These are phyloP conservation scores for Marasmius fiardii DNA, from an alignment of 1,284 basidiomycete genomes.

Conservation along the genomic window DNA sequence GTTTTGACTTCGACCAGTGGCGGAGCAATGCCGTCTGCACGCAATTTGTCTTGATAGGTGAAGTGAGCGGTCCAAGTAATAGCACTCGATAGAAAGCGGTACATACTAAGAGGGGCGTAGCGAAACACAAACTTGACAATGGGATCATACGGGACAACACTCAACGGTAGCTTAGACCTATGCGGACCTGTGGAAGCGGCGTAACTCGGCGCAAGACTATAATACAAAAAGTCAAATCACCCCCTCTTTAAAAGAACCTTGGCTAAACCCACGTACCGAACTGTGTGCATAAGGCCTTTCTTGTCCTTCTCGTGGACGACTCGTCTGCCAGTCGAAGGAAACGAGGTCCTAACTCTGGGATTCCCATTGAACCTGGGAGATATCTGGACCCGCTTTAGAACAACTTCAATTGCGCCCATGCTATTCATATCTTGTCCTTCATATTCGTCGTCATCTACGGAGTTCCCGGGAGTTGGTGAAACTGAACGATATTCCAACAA, in stretches of 20 bases:
- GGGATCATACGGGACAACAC: background rate
- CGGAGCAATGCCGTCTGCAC: background rate
- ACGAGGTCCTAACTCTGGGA: background rate
- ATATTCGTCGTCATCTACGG: background rate
- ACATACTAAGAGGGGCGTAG: background rate
- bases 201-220: background rate
- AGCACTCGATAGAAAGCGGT: background rate
- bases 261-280: background rate
- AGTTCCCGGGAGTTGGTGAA: background rate
- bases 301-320: background rate
- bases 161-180: background rate
- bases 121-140: background rate
- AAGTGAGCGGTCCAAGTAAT: background rate
- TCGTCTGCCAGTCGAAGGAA: background rate
- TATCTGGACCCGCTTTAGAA: background rate
- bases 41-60: background rate
- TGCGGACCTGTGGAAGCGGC: background rate
- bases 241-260: background rate
- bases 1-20: background rate
- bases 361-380: background rate
- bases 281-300: background rate
- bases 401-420: background rate
- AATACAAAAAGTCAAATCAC: background rate
- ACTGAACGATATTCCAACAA: background rate
- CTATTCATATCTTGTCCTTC: background rate